phyloP scores from a whole-genome alignment of 2,329 filamentous ascomycete genomes.

The Blastomyces emzantsi region DNA sequence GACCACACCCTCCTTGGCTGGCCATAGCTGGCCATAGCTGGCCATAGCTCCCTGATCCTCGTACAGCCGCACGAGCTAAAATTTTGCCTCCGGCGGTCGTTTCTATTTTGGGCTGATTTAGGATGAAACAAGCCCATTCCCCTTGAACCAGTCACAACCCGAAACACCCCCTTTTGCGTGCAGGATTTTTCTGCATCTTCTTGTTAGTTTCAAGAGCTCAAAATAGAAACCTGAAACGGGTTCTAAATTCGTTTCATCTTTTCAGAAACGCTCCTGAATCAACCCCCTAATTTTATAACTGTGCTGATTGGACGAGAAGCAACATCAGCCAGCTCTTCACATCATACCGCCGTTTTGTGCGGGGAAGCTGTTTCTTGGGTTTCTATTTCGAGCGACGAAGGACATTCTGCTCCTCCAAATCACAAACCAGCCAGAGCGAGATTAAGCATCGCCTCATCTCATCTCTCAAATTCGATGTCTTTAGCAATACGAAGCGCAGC shows the following conservation, averaged over 20 bases:
- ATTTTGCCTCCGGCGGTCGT: not conserved
- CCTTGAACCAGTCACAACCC: not conserved
- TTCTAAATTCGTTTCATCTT: not conserved
- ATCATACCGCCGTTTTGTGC: no score
- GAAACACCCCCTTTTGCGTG: not conserved
- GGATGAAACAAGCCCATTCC: conserved; percentile 2
- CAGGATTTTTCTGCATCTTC: not conserved
- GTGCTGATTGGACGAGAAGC: not conserved
- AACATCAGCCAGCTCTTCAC: not conserved
- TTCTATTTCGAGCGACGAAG: not conserved
- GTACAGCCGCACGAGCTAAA: not conserved
- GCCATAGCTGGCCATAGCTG: not conserved
- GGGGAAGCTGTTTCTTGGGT: not conserved
- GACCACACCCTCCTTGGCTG: not conserved
- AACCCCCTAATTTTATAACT: not conserved
- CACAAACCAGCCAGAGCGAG: not conserved
- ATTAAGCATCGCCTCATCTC: not conserved
- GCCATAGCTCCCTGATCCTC: not conserved
- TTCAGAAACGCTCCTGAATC: conserved; percentile 2
- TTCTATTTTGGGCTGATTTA: not conserved
- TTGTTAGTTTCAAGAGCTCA: not conserved
- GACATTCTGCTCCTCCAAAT: not conserved
- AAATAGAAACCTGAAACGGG: conserved; percentile 7
- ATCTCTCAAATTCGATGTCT: not conserved
- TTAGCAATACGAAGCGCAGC: no score